Evolutionary conservation across 2,329 filamentous ascomycete genomes (phyloP).

Genomic region (Chaetomiaceae sp.): DNA sequence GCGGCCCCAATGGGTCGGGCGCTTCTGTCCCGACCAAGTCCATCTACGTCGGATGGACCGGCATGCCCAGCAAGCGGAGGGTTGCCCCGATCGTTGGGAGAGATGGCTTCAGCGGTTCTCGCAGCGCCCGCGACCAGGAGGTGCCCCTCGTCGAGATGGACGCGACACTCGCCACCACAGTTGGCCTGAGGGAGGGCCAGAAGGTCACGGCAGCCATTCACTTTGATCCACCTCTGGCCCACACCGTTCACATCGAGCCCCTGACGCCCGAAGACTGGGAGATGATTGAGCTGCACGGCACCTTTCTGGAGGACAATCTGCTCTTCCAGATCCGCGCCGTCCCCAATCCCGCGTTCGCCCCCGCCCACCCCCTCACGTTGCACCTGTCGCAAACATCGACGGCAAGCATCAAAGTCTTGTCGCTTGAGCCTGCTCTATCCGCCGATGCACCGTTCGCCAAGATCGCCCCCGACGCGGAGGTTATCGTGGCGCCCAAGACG

Average conservation of each 20-base stretch:
- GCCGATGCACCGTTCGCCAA: constrained; percentile 75
- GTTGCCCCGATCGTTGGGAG: constrained; percentile 65
- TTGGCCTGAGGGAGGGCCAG: constrained; percentile 75
- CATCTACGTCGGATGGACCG: constrained; percentile 91
- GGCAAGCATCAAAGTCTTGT: constrained; percentile 81
- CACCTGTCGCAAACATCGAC: constrained; percentile 94
- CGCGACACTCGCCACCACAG: constrained; percentile 68
- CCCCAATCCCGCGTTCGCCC: constrained; percentile 69
- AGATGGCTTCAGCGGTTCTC: constrained; percentile 59
- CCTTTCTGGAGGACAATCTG: constrained; percentile 90
- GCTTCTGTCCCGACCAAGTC: constrained; percentile 53
- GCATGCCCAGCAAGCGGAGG: constrained; percentile 89
- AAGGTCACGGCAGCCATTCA: constrained; percentile 70
- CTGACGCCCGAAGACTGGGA: constrained; percentile 96
- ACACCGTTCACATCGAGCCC: constrained; percentile 95
- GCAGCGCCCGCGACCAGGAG: constrained; percentile 66
- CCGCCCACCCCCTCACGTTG: constrained; percentile 75
- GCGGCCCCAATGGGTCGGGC: constrained; percentile 36
- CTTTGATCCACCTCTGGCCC: constrained; percentile 80
- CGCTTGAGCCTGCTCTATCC: constrained; percentile 68
- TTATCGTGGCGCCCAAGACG: constrained; percentile 93
- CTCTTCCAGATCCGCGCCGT: constrained; percentile 87
- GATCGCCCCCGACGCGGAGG: constrained; percentile 87
- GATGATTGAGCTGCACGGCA: constrained; percentile 95
- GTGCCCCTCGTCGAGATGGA: constrained; percentile 77